Base-by-base conservation (phyloP, 768 basidiomycete genomes). In the Xerocomus spinulosus region DNA sequence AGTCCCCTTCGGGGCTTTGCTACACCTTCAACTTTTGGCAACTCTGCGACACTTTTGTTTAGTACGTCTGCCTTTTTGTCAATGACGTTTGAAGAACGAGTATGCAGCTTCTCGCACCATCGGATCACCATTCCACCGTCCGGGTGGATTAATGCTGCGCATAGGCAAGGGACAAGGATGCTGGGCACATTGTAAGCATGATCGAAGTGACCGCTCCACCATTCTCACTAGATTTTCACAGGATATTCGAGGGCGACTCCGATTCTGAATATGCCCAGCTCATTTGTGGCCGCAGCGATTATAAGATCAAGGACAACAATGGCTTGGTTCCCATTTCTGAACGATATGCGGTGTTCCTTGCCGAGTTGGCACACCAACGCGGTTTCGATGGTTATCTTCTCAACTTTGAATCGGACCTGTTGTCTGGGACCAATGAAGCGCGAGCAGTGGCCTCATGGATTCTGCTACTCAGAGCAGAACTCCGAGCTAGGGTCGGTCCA, bases 11-110 rank as follows among this genome's bases (percentile, higher is more conserved):
- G 13, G 71, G 73, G 14, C 64, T 81, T 2, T 77, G 79, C 3
- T 92, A 91, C 59, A 87, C 87, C 2, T 91, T 89, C 69, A 86
- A 88, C 51, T 88, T 84, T 61, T 92, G 87, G 87, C 68, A 76
- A 3, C 61, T 71, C 18, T 81, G 79, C 50, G 81, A 88, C 51
- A 77, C 72, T 0, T 91, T 90, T 64, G 68, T 91, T 54, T 92
- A 92, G 89, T 88, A 48, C 55, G 82, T 70, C 34, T 5, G n/a
- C 39, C 23, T 41, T 39, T 13, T 2, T 39, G 42, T 3, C 18
- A 36, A 21, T 46, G 25, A 25, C 29, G 9, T 50, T 30, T 39
- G n/a, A 47, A n/a, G 38, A 61, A 20, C 18, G 42, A 46, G 23
- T 37, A 5, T 24, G 21, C 49, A 92, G 90, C 65, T 92, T 92